Evolutionary conservation across 2,329 filamentous ascomycete genomes (phyloP), one percentile per base, ranked within the genome.

Genomic region (Massarina eburnea): DNA sequence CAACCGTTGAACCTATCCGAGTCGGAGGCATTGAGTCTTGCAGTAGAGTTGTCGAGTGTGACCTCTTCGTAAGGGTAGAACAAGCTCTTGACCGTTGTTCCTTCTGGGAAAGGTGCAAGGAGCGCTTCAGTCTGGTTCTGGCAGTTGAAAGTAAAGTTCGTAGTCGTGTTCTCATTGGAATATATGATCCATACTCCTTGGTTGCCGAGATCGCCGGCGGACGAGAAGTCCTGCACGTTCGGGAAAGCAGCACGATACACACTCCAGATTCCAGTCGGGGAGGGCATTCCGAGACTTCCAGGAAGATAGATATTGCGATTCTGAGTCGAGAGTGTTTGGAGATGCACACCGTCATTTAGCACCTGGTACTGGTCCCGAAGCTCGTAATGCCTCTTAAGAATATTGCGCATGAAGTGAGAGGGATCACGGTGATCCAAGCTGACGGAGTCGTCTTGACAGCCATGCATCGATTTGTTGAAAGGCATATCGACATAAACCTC

Each of bases 401-500:
- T 77, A 51, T 82, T 84, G 32, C 81, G 76, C 26, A 85, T 68
- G 2, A 82, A 81, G 52, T 82, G 77, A 8, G 82, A 78, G 1
- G 83, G 80, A 58, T 86, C 82, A 30, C 82, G 73, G 57, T 86
- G 83, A 54, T 86, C 83, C 30, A 80, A 76, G 27, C 78, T 78
- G 41, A 82, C 79, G 8, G 66, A 61, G 35, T 80, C 76, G 50
- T 85, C 82, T 37, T 78, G 55, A 55, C 83, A 86, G 5, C 81
- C 83, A 30, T 71, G 52, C 1, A 74, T 66, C 2, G 79, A 77
- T 49, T 75, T 73, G 38, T 80, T 77, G 29, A 83, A 67, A 0
- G 82, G 82, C 71, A 81, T 81, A 5, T 81, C 58, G 54, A 76
- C 78, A 56, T 84, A 82, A 49, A 84, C 80, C 2, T 74, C 75